Evolutionary conservation across 441 rosid species (phyloP), one percentile per base, ranked within the genome.

Genomic region (Viola pubescens): DNA sequence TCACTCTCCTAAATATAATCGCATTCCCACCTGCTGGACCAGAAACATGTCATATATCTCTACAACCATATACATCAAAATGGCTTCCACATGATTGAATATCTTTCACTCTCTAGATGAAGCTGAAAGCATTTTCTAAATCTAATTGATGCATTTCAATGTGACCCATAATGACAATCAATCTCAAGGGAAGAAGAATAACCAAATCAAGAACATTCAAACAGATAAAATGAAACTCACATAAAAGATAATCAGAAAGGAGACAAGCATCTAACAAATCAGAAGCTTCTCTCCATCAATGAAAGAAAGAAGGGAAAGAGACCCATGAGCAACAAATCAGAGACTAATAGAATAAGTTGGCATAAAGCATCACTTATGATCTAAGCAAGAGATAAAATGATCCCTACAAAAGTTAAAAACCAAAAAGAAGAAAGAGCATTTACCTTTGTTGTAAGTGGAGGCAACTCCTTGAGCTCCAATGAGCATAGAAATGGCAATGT

Each of bases 291-390:
- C 13, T 46, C n/a, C 26, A 19, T 12, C 34, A 26, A 26, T 26
- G 34, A 26, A 26, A 26, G 34, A 26, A 26, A 26, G 34, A 26
- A 26, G 34, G 34, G 46, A 50, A 8, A 19, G 58, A 12, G 7
- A 16, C 47, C 19, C 37, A 52, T 26, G 12, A 42, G 14, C 38
- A 39, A 19, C 53, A 57, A 60, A 64, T 66, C 40, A 6, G 42
- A 0, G 16, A 58, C 51, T 64, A 56, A 65, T 44, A 49, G 62
- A 63, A 72, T 55, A 61, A 49, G 37, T 42, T 60, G 56, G 56
- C 34, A 64, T 54, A 65, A 65, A 65, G 88, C 75, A 86, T 83
- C 88, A 70, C 86, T 83, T 83, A 70, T 61, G 82, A 79, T 69
- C 77, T 81, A 85, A 88, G 94, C 70, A 84, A 82, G 75, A 69